Evolutionary conservation across 2,329 filamentous ascomycete genomes (phyloP).

Genomic region (Fusarium kyushuense): DNA sequence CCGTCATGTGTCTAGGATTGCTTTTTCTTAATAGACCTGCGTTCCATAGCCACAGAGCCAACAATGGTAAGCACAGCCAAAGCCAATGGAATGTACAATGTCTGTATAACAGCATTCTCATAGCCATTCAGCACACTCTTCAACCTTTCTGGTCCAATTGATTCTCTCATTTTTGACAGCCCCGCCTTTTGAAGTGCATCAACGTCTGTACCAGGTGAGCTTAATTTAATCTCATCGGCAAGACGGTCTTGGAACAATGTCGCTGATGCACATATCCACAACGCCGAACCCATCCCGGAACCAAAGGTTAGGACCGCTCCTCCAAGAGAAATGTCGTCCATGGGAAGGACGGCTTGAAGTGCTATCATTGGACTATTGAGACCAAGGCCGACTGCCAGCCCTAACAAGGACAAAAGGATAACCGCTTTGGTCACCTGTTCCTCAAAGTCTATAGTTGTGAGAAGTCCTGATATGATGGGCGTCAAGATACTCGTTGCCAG

Average conservation of each 20-base stretch:
- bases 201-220: constrained; percentile 23
- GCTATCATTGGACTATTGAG: constrained; percentile 43
- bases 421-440: constrained; percentile 42
- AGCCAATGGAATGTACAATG: constrained; percentile 39
- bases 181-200: constrained; percentile 25
- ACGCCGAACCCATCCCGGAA: constrained; percentile 37
- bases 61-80: constrained; percentile 35
- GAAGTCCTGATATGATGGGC: constrained; percentile 39
- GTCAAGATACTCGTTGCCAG: constrained; percentile 38
- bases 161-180: constrained; percentile 31
- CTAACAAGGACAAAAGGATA: constrained; percentile 37
- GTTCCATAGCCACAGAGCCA: constrained; percentile 42
- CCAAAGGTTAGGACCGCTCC: constrained; percentile 45
- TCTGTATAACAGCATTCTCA: constrained; percentile 42
- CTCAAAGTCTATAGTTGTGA: constrained; percentile 38
- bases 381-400: constrained; percentile 38
- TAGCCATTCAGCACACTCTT: constrained; percentile 35
- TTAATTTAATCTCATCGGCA: constrained; percentile 25
- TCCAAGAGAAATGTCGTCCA: constrained; percentile 41
- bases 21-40: constrained; percentile 44
- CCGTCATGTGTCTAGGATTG: background rate
- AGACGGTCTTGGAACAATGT: constrained; percentile 43
- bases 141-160: constrained; percentile 24
- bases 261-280: constrained; percentile 46
- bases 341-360: constrained; percentile 32